Percentiles rank a stretch among this genome's conserved stretches.
phyloP scores from a whole-genome alignment of 495 filamentous ascomycete genomes.

The Xylaria palmicola region DNA sequence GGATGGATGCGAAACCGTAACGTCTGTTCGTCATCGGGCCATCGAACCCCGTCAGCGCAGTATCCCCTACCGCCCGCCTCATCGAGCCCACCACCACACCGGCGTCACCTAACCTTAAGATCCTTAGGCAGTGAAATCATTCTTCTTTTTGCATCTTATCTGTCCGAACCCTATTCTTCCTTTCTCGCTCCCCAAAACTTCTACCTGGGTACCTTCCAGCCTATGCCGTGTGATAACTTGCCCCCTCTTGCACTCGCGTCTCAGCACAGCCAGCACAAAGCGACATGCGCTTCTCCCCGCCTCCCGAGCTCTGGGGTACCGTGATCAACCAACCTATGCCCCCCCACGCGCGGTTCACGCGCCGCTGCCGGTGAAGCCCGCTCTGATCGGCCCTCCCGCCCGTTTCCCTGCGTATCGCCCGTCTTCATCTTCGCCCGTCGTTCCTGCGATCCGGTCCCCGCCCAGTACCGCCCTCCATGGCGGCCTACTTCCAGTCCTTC shows the following conservation, averaged over 20 bases:
- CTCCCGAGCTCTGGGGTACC: slow-evolving; percentile 30
- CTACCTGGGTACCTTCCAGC: too few species aligned
- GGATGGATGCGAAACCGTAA: too few species aligned
- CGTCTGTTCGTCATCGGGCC: slow-evolving; percentile 17
- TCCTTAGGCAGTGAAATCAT: too few species aligned
- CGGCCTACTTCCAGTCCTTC: slow-evolving; percentile 65
- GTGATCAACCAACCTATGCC: slow-evolving; percentile 27
- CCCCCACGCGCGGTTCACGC: slow-evolving; percentile 28
- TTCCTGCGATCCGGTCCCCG: background rate
- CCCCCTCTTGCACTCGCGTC: slow-evolving; percentile 23
- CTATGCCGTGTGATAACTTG: background rate
- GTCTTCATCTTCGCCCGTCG: background rate
- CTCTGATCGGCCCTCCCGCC: background rate
- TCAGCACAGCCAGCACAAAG: slow-evolving; percentile 27
- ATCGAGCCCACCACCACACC: background rate
- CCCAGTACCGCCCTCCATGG: slow-evolving; percentile 38
- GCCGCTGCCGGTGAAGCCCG: slow-evolving; percentile 25
- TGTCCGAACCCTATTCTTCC: background rate
- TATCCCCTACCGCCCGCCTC: background rate
- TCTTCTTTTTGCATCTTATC: background rate
- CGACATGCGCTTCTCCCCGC: slow-evolving; percentile 33
- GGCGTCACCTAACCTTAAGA: background rate
- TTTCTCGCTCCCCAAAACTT: background rate
- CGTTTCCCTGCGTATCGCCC: background rate
- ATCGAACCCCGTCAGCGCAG: slow-evolving; percentile 7